phyloP scores from a whole-genome alignment of 352 stramenopile genomes.

The Globisporangium cylindrosporum region DNA sequence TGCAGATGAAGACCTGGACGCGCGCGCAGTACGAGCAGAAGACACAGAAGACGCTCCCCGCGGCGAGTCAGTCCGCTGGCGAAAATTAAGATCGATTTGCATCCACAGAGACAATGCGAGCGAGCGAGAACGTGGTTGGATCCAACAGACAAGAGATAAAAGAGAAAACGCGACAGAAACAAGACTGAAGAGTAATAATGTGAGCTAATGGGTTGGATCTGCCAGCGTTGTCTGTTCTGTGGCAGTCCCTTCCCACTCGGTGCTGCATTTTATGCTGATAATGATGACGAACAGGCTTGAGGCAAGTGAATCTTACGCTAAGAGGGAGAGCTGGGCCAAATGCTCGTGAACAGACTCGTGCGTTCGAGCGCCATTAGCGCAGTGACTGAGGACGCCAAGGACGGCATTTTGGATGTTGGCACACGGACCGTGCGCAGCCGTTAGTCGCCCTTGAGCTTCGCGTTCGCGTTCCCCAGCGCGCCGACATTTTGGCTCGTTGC shows the following conservation, averaged over 20 bases:
- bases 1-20: slow-evolving; percentile 88
- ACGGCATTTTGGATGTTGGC: too few species aligned
- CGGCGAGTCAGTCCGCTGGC: slow-evolving; percentile 37
- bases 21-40: slow-evolving; percentile 79
- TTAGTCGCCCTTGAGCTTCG: too few species aligned
- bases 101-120: background rate
- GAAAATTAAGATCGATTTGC: slow-evolving; percentile 39
- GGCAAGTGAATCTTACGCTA: background rate
- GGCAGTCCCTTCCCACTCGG: too few species aligned
- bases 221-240: background rate
- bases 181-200: slow-evolving; percentile 3
- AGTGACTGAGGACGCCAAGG: too few species aligned
- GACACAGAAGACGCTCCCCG: slow-evolving; percentile 56
- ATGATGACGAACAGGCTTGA: background rate
- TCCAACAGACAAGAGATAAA: background rate
- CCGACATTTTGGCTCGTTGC: too few species aligned
- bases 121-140: background rate
- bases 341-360: too few species aligned
- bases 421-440: too few species aligned
- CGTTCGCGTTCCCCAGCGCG: too few species aligned
- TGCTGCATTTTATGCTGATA: background rate
- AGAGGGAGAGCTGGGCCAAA: too few species aligned
- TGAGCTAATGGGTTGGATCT: background rate
- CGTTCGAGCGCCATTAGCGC: too few species aligned
- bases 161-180: background rate